Evolutionary conservation across 2,329 filamentous ascomycete genomes (phyloP).

Genomic region (Colletotrichum graminicola): DNA sequence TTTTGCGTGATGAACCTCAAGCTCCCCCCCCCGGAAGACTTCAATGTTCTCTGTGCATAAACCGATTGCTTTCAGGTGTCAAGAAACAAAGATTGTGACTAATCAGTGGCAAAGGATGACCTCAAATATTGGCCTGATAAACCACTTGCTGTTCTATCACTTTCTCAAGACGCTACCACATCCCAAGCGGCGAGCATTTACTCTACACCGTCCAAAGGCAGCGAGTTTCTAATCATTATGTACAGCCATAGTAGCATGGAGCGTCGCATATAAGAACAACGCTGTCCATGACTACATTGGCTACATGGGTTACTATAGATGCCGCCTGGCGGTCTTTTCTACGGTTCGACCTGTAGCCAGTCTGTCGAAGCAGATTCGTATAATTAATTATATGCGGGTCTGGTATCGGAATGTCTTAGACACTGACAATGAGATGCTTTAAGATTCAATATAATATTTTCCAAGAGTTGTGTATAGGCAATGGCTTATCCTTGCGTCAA

Average conservation of each 20-base stretch:
- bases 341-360: constrained; percentile 15
- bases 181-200: background rate
- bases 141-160: background rate
- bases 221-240: constrained; percentile 4
- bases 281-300: constrained; percentile 1
- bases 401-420: background rate
- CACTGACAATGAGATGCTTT: background rate
- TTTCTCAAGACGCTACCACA: background rate
- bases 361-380: background rate
- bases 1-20: constrained; percentile 6
- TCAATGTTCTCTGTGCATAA: background rate
- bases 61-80: background rate
- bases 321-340: constrained; percentile 4
- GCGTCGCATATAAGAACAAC: background rate
- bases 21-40: too few relatives aligned
- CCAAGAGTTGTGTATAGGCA: too few relatives aligned
- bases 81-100: background rate
- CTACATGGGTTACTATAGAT: constrained; percentile 1
- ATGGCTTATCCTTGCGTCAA: too few relatives aligned
- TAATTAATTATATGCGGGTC: background rate
- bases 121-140: background rate
- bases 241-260: too few relatives aligned
- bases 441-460: background rate
- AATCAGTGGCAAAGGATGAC: constrained; percentile 1
- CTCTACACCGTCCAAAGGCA: constrained; percentile 19